phyloP scores from a whole-genome alignment of 1,284 basidiomycete species.

The Malassezia furfur region DNA sequence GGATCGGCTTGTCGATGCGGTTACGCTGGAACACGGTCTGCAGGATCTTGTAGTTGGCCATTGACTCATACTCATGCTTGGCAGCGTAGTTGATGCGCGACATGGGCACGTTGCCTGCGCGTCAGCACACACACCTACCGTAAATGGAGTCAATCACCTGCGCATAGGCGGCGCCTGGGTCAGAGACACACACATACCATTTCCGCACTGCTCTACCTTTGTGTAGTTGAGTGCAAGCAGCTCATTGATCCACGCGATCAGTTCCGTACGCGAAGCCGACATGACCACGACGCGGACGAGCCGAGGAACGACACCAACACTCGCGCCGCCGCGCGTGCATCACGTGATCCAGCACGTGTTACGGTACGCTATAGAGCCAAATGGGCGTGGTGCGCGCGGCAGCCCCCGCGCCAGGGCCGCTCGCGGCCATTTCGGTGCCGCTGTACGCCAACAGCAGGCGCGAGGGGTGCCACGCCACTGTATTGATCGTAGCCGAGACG shows the following conservation, averaged over 20 bases:
- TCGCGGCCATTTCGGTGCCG: constrained; percentile 6
- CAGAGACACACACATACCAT: constrained; percentile 10
- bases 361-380: constrained; percentile 16
- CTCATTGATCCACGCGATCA: constrained; percentile 87
- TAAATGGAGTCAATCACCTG: constrained; percentile 81
- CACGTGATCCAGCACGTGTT: constrained; percentile 5
- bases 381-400: constrained; percentile 9
- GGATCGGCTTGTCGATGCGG: constrained; percentile 93
- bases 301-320: not conserved
- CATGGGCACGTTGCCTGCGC: constrained; percentile 39
- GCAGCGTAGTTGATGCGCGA: constrained; percentile 40
- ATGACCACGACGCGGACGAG: constrained; percentile 17
- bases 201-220: constrained; percentile 72
- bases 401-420: not conserved
- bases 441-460: constrained; percentile 12
- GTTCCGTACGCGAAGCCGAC: constrained; percentile 60
- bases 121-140: constrained; percentile 52
- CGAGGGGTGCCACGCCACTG: constrained; percentile 16
- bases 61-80: constrained; percentile 82
- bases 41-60: constrained; percentile 89
- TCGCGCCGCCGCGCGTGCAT: not conserved
- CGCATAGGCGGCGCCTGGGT: constrained; percentile 38
- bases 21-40: constrained; percentile 56
- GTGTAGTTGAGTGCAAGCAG: constrained; percentile 81
- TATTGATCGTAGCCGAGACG: constrained; percentile 11